Conservation (phyloP, 345 rosid genomes). For the Noccaea caerulescens region DNA sequence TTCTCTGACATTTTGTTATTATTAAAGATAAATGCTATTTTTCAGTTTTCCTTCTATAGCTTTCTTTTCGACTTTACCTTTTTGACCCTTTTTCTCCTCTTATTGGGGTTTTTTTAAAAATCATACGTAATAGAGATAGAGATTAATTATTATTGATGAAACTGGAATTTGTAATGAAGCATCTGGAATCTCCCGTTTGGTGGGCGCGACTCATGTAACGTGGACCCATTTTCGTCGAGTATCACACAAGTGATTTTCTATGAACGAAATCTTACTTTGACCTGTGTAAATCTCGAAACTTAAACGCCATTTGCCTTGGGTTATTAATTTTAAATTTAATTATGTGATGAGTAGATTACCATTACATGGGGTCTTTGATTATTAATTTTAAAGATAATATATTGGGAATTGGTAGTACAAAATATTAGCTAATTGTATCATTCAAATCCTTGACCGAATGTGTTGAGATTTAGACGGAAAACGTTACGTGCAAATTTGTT, state of each 20-base stretch:
- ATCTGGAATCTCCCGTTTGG: constrained; percentile 38
- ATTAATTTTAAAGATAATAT: too few species aligned
- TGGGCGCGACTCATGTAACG: constrained; percentile 28
- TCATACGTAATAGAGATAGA: neutral
- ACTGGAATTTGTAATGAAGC: constrained; percentile 23
- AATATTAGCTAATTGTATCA: too few species aligned
- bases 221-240: constrained; percentile 7
- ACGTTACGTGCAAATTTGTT: too few species aligned
- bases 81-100: neutral
- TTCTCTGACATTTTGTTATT: constrained; percentile 23
- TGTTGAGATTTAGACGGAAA: too few species aligned
- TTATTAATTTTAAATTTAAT: too few species aligned
- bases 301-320: too few species aligned
- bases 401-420: too few species aligned
- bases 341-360: too few species aligned
- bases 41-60: neutral
- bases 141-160: neutral
- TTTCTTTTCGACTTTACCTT: neutral
- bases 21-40: constrained; percentile 21
- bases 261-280: too few species aligned
- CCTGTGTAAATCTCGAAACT: too few species aligned
- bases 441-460: too few species aligned
- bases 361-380: too few species aligned
- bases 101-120: neutral
- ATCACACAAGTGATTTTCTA: constrained; percentile 12